Percentiles rank a stretch among this genome's conserved stretches.
These are phyloP conservation scores for Isoetes taiwanensis DNA, from an alignment of 75 land plant genomes.

Conservation along the genomic window DNA sequence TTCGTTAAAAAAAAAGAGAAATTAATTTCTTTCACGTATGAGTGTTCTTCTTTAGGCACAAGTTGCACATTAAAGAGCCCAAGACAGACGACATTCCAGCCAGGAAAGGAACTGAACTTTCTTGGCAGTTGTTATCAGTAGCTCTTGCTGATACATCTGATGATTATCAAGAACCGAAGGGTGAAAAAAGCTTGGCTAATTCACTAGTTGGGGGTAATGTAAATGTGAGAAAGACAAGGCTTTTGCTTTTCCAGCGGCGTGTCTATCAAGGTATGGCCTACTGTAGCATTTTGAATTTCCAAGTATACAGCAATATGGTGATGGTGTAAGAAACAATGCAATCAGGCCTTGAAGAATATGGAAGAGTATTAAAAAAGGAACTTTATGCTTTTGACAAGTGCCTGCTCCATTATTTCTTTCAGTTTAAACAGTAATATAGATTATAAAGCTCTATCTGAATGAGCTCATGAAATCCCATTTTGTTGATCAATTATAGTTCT, in stretches of 20 bases:
- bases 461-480: no score
- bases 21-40: neutral
- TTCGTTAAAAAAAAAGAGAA: no score
- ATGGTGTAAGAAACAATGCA: no score
- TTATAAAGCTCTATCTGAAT: no score
- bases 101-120: conserved; percentile 24
- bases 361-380: no score
- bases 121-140: conserved; percentile 16
- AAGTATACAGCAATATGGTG: neutral
- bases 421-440: no score
- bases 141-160: conserved; percentile 32
- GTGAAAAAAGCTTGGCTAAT: conserved; percentile 43
- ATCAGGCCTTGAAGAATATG: no score
- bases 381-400: no score
- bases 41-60: conserved; percentile 31
- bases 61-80: conserved; percentile 42
- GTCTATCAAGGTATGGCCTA: conserved; percentile 11
- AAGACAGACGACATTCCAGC: conserved; percentile 39
- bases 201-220: conserved; percentile 65
- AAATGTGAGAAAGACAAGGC: conserved; percentile 56
- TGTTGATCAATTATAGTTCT: no score
- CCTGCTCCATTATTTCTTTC: no score
- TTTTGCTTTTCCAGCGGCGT: conserved; percentile 33
- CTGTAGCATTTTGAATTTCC: conserved; percentile 1
- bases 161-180: conserved; percentile 42